Evolutionary conservation across 805 yeast genomes (phyloP).

Genomic region (Kluyveromyces nonfermentans): DNA sequence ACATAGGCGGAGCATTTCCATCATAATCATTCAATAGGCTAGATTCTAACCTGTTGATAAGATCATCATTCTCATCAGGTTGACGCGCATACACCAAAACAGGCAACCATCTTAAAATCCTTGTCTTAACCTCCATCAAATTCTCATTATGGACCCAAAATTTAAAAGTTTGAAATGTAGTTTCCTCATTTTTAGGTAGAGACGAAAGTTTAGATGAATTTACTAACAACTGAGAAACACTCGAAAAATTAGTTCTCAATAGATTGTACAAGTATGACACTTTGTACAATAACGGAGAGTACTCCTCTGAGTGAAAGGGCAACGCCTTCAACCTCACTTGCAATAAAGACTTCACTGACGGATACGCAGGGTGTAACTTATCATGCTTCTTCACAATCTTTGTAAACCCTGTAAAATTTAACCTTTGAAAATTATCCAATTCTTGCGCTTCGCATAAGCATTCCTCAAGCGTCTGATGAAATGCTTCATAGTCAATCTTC

Average conservation of each 20-base stretch:
- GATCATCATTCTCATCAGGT: constrained; percentile 27
- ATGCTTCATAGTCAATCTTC: constrained; percentile 47
- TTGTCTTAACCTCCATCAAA: constrained; percentile 95
- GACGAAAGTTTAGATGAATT: constrained; percentile 30
- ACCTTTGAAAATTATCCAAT: constrained; percentile 79
- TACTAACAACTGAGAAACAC: constrained; percentile 30
- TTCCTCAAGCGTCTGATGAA: constrained; percentile 65
- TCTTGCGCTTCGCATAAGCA: constrained; percentile 69
- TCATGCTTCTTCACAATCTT: constrained; percentile 96
- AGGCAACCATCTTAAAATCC: constrained; percentile 86
- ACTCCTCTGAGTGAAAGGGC: constrained; percentile 92
- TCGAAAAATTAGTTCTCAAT: constrained; percentile 49
- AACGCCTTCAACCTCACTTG: constrained; percentile 78
- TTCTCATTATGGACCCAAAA: constrained; percentile 98
- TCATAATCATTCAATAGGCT: constrained; percentile 19
- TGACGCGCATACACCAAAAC: constrained; percentile 61
- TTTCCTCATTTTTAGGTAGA: constrained; percentile 25
- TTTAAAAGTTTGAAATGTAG: constrained; percentile 55
- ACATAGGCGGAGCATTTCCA: constrained; percentile 13
- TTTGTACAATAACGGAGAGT: constrained; percentile 81
- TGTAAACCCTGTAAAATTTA: constrained; percentile 90
- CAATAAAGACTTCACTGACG: constrained; percentile 78
- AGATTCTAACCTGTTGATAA: constrained; percentile 21
- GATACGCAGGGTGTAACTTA: constrained; percentile 71
- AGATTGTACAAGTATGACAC: constrained; percentile 74